These are phyloP conservation scores for Ceriops decandra DNA, from an alignment of 345 rosid species.

Conservation along the genomic window DNA sequence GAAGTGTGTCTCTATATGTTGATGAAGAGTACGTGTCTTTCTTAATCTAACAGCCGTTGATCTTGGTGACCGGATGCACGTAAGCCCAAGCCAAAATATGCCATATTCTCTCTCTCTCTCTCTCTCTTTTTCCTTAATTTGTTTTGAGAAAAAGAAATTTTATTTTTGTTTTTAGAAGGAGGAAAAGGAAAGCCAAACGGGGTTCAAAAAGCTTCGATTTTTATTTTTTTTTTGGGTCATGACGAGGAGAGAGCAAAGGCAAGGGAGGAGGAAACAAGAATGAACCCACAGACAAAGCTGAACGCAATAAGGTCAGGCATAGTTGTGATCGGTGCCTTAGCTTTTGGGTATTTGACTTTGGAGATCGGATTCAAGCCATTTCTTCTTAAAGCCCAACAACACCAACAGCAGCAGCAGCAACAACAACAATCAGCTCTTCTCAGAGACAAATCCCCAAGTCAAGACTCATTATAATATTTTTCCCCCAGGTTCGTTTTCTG, in stretches of 20 bases:
- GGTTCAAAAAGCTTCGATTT: too few species aligned
- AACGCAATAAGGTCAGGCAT: constrained; percentile 48
- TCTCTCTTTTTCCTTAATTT: too few species aligned
- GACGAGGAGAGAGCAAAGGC: not conserved
- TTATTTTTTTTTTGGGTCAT: too few species aligned
- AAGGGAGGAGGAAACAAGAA: constrained; percentile 9
- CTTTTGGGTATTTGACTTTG: constrained; percentile 63
- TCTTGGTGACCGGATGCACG: not conserved
- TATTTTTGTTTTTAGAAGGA: too few species aligned
- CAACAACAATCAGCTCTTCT: not conserved
- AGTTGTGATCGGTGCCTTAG: constrained; percentile 65
- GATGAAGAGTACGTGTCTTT: too few species aligned
- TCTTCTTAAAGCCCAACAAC: constrained; percentile 45
- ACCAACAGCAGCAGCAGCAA: constrained; percentile 1
- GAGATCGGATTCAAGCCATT: constrained; percentile 69
- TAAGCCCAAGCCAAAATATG: too few species aligned
- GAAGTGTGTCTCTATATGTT: too few species aligned
- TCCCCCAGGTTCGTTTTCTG: constrained; percentile 6
- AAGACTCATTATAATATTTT: not conserved
- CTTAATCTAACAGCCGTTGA: not conserved
- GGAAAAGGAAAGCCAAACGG: too few species aligned
- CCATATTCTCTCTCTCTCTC: too few species aligned
- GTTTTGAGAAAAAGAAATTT: too few species aligned
- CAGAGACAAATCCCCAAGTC: not conserved
- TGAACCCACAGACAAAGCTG: constrained; percentile 28